A percentile compares a stretch with the other conserved stretches of the same genome.
Evolutionary conservation across 352 stramenopile species (phyloP).

Genomic region (Saprolegnia parasitica): DNA sequence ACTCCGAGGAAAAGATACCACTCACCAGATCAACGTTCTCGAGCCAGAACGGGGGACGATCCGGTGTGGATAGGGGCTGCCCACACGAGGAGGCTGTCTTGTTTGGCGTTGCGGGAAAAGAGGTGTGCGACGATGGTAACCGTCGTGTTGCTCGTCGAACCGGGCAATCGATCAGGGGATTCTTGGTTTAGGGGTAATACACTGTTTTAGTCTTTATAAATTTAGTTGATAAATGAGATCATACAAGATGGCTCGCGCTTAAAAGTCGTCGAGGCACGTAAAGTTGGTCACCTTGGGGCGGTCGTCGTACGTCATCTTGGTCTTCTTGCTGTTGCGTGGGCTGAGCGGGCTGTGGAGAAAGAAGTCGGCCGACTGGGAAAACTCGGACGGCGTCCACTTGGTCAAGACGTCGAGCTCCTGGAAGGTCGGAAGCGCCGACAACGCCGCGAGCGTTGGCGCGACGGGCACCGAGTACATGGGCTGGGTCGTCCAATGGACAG

Average conservation of each 20-base stretch:
- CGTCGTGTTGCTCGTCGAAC: too few species aligned
- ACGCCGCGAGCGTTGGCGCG: background rate
- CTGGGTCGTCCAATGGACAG: background rate
- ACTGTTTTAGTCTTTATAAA: background rate
- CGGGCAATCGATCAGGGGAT: too few species aligned
- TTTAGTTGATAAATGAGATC: background rate
- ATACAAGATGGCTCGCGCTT: background rate
- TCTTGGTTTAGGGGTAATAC: too few species aligned
- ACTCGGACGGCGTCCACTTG: constrained; percentile 15
- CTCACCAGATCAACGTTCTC: too few species aligned
- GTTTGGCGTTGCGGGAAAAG: too few species aligned
- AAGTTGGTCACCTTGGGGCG: background rate
- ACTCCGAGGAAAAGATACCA: too few species aligned
- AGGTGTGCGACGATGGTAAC: too few species aligned
- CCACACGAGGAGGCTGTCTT: too few species aligned
- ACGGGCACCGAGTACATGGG: background rate
- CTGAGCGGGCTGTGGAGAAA: constrained; percentile 17
- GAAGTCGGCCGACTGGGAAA: constrained; percentile 4
- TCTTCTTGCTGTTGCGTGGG: constrained; percentile 11
- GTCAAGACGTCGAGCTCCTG: constrained; percentile 8
- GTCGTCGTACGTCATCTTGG: background rate
- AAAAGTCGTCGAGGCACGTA: background rate
- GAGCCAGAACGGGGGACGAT: too few species aligned
- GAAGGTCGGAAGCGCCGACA: constrained; percentile 8
- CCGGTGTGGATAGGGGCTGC: too few species aligned